Base-by-base conservation (phyloP, 2,329 filamentous ascomycete genomes). In the Stagonosporopsis rhizophila region DNA sequence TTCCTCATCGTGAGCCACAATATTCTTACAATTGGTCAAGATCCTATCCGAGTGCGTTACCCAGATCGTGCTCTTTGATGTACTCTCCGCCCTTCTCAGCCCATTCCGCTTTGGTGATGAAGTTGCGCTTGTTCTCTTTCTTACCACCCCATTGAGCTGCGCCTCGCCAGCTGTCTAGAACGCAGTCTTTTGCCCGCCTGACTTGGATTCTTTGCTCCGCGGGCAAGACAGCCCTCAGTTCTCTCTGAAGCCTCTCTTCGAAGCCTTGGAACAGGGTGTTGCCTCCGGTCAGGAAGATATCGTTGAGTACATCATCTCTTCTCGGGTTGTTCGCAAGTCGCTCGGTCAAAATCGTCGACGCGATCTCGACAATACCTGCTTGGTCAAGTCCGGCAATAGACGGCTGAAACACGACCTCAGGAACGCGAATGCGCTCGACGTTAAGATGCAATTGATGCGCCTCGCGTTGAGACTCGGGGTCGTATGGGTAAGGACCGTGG, bases 201-300 rank as follows among this genome's bases (percentile, higher is more conserved):
- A 96, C 86, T 11, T 74, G 76, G n/a, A 97, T 78, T 17, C 82
- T 80, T 27, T 88, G 80, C 12, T 87, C 89, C 3, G 88, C 84
- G 0, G 93, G 92, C 61, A 98, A 75, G 57, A 91, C 84, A 0
- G 87, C 86, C 34, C 85, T 83, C 49, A 98, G 44, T 27, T 84
- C 81, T 17, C 87, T 87, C 88, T 14, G 87, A 83, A 2, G 92
- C 90, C 64, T 97, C 75, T 96, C 89, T 69, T 97, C 92, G 71
- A 99, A 96, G 61, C 90, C 90, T 56, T 85, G 79, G 77, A 97
- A 96, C 41, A 96, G 78, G 0, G 90, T 92, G 74, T 94, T 94
- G 15, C 96, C 95, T n/a, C 95, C 94, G 0, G 94, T 98, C 37
- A 98, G 78, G 80, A 99, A 98, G 34, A 99, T 84, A 73, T 99